Conservation (phyloP, 805 yeast genomes). For the Wickerhamomyces chambardii region DNA sequence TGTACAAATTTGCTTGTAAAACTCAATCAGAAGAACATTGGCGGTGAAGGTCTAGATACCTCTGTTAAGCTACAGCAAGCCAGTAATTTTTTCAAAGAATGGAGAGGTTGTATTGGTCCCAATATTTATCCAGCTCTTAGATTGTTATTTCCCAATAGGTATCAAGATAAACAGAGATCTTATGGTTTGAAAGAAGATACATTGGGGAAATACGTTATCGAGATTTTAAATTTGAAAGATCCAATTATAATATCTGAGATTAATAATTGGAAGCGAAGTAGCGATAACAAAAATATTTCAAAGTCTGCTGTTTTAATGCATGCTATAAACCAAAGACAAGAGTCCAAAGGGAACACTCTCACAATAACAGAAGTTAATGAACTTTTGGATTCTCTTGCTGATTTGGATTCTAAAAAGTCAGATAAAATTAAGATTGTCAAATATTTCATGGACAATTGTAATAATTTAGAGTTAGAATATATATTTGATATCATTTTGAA, state of each 20-base stretch:
- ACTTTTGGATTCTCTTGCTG: constrained; percentile 34
- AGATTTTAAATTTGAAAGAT: constrained; percentile 46
- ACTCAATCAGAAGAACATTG: constrained; percentile 13
- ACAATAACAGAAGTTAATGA: constrained; percentile 42
- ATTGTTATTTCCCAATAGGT: constrained; percentile 55
- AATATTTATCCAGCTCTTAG: constrained; percentile 62
- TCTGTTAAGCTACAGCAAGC: constrained; percentile 20
- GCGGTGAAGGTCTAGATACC: constrained; percentile 11
- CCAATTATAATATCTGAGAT: constrained; percentile 42
- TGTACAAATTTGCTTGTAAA: constrained; percentile 22
- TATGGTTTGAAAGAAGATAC: constrained; percentile 59
- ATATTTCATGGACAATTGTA: constrained; percentile 43
- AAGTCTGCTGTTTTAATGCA: constrained; percentile 41
- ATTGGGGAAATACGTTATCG: constrained; percentile 40
- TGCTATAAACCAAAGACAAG: constrained; percentile 40
- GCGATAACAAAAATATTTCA: constrained; percentile 7
- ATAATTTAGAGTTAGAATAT: constrained; percentile 57
- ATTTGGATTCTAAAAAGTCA: constrained; percentile 18
- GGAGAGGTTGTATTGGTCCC: constrained; percentile 47
- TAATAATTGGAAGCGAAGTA: constrained; percentile 26
- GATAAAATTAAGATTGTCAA: constrained; percentile 35
- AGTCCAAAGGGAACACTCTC: constrained; percentile 24
- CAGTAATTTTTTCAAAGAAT: constrained; percentile 32
- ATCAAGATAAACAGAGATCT: constrained; percentile 46
- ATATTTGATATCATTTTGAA: constrained; percentile 59